These are phyloP conservation scores for Xylariaceae sp. DNA, from an alignment of 2,329 filamentous ascomycete genomes.

Conservation along the genomic window DNA sequence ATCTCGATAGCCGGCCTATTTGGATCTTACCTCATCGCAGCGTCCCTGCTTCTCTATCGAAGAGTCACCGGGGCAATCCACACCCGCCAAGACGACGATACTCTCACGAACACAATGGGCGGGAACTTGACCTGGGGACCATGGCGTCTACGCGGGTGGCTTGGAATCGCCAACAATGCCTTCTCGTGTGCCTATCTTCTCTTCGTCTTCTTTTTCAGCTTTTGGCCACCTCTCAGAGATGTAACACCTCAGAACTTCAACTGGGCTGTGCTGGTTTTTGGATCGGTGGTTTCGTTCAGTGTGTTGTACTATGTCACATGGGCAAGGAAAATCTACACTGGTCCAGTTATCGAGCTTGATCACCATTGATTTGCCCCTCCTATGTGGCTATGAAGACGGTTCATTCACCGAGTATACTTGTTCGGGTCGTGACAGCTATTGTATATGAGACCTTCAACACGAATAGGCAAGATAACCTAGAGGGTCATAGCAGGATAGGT, in stretches of 20 bases:
- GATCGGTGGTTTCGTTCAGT: constrained; percentile 32
- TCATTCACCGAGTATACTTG: neutral
- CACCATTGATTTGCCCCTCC: constrained; percentile 1
- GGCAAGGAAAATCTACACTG: constrained; percentile 34
- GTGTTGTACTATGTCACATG: constrained; percentile 37
- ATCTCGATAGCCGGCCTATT: constrained; percentile 36
- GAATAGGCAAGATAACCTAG: too few relatives aligned
- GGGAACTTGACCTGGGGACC: constrained; percentile 32
- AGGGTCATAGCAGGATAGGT: too few relatives aligned
- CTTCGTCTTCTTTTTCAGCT: constrained; percentile 37
- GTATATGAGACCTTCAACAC: neutral
- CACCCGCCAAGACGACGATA: constrained; percentile 20
- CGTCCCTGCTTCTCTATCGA: constrained; percentile 28
- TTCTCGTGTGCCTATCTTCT: constrained; percentile 32
- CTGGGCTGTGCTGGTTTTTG: constrained; percentile 33
- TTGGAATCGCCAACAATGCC: constrained; percentile 34
- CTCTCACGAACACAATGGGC: constrained; percentile 30
- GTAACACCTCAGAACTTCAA: constrained; percentile 37
- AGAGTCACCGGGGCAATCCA: constrained; percentile 31
- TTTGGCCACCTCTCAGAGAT: constrained; percentile 32
- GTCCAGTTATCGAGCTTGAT: constrained; percentile 31
- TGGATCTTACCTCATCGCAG: constrained; percentile 34
- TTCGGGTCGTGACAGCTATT: neutral
- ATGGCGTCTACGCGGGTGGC: constrained; percentile 30
- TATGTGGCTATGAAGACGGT: neutral